A percentile compares a stretch with the other conserved stretches of the same genome.
phyloP scores from a whole-genome alignment of 305 asterid genomes.

The Fraxinus paxiana region DNA sequence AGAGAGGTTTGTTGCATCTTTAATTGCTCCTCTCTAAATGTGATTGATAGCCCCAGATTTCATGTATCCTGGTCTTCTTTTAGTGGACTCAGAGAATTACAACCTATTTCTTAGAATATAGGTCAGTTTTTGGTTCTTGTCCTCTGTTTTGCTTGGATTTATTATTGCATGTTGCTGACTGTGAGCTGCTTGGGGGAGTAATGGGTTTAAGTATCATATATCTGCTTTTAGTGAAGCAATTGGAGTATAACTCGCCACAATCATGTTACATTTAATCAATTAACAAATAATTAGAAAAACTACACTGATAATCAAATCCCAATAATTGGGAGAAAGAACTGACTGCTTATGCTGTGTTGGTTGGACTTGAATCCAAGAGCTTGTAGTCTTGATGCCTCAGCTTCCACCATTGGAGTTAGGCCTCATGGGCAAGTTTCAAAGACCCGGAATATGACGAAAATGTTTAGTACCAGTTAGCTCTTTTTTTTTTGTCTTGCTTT shows the following conservation, averaged over 20 bases:
- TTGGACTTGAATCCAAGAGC: background rate
- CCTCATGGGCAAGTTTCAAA: background rate
- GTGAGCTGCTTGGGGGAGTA: background rate
- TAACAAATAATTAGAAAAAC: background rate
- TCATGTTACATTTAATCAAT: background rate
- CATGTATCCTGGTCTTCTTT: background rate
- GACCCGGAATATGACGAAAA: background rate
- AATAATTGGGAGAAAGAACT: background rate
- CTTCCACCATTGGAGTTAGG: background rate
- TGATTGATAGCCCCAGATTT: slow-evolving; percentile 1
- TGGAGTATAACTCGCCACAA: background rate
- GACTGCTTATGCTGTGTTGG: background rate
- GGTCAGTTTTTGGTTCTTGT: background rate
- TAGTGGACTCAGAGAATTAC: background rate
- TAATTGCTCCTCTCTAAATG: slow-evolving; percentile 1
- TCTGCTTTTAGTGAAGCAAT: background rate
- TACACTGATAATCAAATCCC: background rate
- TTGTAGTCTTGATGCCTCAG: background rate
- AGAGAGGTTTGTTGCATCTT: background rate
- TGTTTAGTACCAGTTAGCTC: background rate
- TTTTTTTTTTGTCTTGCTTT: background rate
- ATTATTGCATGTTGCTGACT: background rate
- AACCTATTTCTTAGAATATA: background rate
- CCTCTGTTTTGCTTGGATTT: background rate
- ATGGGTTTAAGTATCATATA: background rate